These are phyloP conservation scores for Cylindricascospora bacillispora DNA, from an alignment of 1,139 yeast genomes.

Conservation along the genomic window DNA sequence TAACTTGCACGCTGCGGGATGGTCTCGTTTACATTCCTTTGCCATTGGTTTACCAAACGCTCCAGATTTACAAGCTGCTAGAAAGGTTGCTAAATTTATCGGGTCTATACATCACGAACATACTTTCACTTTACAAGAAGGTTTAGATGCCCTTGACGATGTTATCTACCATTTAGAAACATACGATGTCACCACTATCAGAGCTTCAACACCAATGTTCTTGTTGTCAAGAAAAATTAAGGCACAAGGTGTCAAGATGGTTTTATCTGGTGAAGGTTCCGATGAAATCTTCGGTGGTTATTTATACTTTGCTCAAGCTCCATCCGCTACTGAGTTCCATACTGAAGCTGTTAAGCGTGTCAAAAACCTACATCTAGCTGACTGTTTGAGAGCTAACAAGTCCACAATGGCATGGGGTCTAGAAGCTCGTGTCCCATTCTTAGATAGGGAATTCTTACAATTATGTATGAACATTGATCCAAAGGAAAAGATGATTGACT, in stretches of 20 bases:
- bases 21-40: constrained; percentile 84
- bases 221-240: constrained; percentile 89
- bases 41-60: constrained; percentile 97
- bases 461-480: constrained; percentile 93
- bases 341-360: constrained; percentile 90
- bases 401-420: constrained; percentile 99
- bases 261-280: constrained; percentile 95
- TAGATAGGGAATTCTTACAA: constrained; percentile 85
- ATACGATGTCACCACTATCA: constrained; percentile 93
- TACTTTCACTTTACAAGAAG: constrained; percentile 91
- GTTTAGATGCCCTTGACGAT: constrained; percentile 88
- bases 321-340: constrained; percentile 84
- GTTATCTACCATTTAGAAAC: constrained; percentile 95
- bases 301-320: constrained; percentile 94
- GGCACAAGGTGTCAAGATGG: constrained; percentile 99
- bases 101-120: constrained; percentile 97
- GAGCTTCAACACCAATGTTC: constrained; percentile 99
- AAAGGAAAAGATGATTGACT: constrained; percentile 72
- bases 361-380: constrained; percentile 93
- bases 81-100: constrained; percentile 87
- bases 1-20: constrained; percentile 63
- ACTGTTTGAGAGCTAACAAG: constrained; percentile 97
- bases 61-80: constrained; percentile 93
- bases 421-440: constrained; percentile 98
- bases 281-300: constrained; percentile 99